Conservation (phyloP, 345 rosid genomes). For the Pugionium cornutum region DNA sequence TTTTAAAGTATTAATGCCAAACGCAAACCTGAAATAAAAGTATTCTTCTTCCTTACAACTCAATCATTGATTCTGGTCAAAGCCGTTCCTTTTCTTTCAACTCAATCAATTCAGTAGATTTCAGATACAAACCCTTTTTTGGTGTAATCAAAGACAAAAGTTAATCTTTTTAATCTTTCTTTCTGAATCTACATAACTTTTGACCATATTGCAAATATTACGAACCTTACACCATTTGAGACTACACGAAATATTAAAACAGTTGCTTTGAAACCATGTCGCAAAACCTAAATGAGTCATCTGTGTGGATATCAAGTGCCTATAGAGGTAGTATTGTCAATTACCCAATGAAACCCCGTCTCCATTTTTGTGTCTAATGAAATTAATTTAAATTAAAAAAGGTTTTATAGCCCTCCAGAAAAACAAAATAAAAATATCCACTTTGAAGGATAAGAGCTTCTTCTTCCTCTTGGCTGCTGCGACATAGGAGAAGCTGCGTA, state of each 20-base stretch:
- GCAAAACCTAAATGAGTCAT: neutral
- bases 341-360: neutral
- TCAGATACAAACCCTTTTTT: neutral
- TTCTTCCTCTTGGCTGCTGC: constrained; percentile 14
- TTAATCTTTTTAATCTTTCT: neutral
- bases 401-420: neutral
- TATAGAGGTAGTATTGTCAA: constrained; percentile 14
- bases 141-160: neutral
- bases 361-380: neutral
- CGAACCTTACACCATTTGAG: neutral
- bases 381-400: neutral
- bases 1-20: neutral
- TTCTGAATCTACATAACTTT: neutral
- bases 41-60: neutral
- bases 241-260: neutral
- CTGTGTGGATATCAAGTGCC: constrained; percentile 4
- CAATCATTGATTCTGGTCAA: neutral
- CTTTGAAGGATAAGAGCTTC: constrained; percentile 36
- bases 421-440: constrained; percentile 11
- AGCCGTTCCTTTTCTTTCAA: neutral
- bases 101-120: neutral
- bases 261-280: neutral
- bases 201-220: neutral
- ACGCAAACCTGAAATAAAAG: neutral
- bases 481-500: constrained; percentile 28